Base-by-base conservation (phyloP, 2,329 filamentous ascomycete genomes). In the Cladobotryum protrusum region DNA sequence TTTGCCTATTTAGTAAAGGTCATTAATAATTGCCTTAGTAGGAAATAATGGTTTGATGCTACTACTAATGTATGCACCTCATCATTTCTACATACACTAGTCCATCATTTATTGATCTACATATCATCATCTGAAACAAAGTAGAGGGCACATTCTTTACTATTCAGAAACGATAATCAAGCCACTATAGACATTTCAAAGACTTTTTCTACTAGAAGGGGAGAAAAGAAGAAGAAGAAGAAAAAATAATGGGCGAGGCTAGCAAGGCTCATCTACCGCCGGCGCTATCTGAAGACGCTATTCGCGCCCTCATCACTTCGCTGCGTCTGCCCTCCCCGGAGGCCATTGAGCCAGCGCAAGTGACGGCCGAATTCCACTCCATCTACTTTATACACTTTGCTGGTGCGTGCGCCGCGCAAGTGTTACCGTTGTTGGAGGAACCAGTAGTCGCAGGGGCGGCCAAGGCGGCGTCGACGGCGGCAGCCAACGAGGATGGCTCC, bases 351-450 rank as follows among this genome's bases (percentile, higher is more conserved):
- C 47, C 56, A 4, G 55, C 59, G 0, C 14, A 50, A 2, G 57
- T 56, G 6, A 56, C 56, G 5, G 59, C 61, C 2, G 47, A 46
- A 35, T 63, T 61, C 43, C 61, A 64, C 52, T 49, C 52, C 41
- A 61, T 64, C 48, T 64, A 63, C 52, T 42, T 59, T 32, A 11
- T 62, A 32, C 49, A 52, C 18, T 58, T 59, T 29, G 11, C 45
- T 4, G 43, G 52, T 1, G 40, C 49, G 24, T 29, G 24, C 24
- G 24, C 24, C 24, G 20, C 20, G 4, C 20, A 24, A n/a, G n/a
- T n/a, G n/a, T n/a, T n/a, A n/a, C n/a, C n/a, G 20, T 24, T 24
- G 20, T 24, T 24, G 20, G 20, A 24, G 20, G 20, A 24, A 7
- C 7, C 20, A 24, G 20, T 24, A 24, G 20, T 24, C 4, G 20